These are phyloP conservation scores for Pythium biforme DNA, from an alignment of 352 stramenopile genomes.

Conservation along the genomic window DNA sequence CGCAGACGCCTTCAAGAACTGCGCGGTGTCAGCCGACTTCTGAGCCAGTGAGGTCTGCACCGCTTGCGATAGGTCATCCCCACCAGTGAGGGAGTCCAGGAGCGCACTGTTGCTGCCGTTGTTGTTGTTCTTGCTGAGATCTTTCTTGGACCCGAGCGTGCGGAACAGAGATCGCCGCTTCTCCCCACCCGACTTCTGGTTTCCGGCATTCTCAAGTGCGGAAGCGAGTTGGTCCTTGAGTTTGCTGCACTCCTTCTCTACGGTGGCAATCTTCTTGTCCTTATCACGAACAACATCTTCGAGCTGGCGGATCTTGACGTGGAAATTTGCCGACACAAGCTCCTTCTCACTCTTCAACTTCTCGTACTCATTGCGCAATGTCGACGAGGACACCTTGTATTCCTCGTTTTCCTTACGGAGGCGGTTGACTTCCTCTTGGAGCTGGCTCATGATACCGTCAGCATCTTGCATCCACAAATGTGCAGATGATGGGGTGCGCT, in stretches of 20 bases:
- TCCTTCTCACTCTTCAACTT: constrained; percentile 81
- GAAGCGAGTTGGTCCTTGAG: constrained; percentile 51
- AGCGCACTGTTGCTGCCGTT: constrained; percentile 27
- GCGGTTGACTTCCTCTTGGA: constrained; percentile 70
- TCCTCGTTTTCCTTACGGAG: constrained; percentile 80
- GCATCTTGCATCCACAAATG: constrained; percentile 86
- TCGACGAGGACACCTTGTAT: constrained; percentile 39
- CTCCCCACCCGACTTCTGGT: constrained; percentile 36
- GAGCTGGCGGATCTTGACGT: constrained; percentile 81
- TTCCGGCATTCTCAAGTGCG: constrained; percentile 26
- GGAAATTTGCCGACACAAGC: constrained; percentile 65
- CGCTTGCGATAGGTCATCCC: constrained; percentile 41
- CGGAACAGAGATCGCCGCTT: constrained; percentile 63
- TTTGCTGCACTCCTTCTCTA: constrained; percentile 70
- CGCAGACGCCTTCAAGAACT: constrained; percentile 76
- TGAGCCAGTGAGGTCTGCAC: constrained; percentile 59
- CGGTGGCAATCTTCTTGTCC: constrained; percentile 75
- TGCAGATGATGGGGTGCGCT: constrained; percentile 58
- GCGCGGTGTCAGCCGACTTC: constrained; percentile 69
- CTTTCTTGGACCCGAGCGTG: constrained; percentile 76
- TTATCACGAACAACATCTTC: constrained; percentile 80
- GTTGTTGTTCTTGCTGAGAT: constrained; percentile 32
- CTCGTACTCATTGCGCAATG: constrained; percentile 66
- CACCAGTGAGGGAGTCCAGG: constrained; percentile 31
- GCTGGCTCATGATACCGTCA: constrained; percentile 76